phyloP scores from a whole-genome alignment of 176 grass and related monocot species.

The Phoenix roebelenii region DNA sequence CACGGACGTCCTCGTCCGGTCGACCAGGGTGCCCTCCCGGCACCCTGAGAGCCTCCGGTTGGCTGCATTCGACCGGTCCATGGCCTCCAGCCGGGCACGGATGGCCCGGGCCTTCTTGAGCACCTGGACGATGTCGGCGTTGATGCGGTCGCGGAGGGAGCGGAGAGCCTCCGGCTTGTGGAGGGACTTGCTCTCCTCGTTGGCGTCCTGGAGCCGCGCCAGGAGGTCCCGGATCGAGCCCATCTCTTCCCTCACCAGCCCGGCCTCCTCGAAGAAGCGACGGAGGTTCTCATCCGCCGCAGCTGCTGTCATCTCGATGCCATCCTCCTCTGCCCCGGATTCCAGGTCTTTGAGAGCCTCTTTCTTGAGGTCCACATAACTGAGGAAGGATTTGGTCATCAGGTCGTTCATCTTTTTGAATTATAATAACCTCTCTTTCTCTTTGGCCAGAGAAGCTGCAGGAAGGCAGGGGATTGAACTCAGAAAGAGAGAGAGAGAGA shows the following conservation, averaged over 20 bases:
- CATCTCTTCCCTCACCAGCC: slow-evolving; percentile 78
- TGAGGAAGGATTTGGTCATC: slow-evolving; percentile 99
- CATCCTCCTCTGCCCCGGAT: slow-evolving; percentile 23
- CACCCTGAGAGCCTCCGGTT: slow-evolving; percentile 60
- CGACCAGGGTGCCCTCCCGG: slow-evolving; percentile 72
- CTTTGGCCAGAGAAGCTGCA: too few relatives aligned
- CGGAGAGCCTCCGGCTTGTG: slow-evolving; percentile 70
- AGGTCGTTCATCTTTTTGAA: slow-evolving; percentile 64
- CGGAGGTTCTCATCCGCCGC: slow-evolving; percentile 54
- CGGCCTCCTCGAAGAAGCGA: slow-evolving; percentile 76
- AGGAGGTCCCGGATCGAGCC: slow-evolving; percentile 63
- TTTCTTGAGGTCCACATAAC: slow-evolving; percentile 98
- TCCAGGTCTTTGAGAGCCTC: slow-evolving; percentile 85
- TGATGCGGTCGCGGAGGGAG: slow-evolving; percentile 58
- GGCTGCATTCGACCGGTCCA: slow-evolving; percentile 65
- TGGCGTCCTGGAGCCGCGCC: slow-evolving; percentile 51
- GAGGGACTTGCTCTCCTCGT: slow-evolving; percentile 85
- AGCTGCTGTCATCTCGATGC: slow-evolving; percentile 32
- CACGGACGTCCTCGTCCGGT: slow-evolving; percentile 80
- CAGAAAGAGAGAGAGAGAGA: too few relatives aligned
- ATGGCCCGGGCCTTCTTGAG: slow-evolving; percentile 51
- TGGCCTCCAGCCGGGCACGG: slow-evolving; percentile 54
- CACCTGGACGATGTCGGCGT: slow-evolving; percentile 62
- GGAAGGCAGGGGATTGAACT: too few relatives aligned
- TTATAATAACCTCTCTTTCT: too few relatives aligned